Conservation (phyloP, 257 asterid species). For the Solanum appendiculatum region DNA sequence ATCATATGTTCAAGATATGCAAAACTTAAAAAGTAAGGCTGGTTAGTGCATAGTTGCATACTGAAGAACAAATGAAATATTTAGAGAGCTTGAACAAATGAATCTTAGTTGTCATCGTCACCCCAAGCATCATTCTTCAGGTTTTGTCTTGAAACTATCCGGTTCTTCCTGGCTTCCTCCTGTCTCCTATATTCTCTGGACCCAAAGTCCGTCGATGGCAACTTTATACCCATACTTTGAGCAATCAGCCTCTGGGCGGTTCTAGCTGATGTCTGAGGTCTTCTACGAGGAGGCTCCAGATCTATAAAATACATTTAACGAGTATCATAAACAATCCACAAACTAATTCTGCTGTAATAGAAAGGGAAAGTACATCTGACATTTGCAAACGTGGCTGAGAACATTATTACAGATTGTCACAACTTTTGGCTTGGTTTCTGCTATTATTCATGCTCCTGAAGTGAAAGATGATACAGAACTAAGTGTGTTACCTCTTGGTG, state of each 20-base stretch:
- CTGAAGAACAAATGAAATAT: neutral
- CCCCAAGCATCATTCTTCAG: slow-evolving; percentile 97
- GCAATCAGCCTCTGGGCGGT: slow-evolving; percentile 88
- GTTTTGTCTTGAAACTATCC: slow-evolving; percentile 60
- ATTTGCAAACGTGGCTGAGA: neutral
- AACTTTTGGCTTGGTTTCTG: neutral
- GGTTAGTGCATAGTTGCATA: neutral
- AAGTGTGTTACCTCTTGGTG: slow-evolving; percentile 44
- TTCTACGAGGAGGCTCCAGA: slow-evolving; percentile 77
- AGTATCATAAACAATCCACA: neutral
- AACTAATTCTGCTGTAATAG: neutral
- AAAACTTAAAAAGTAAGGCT: neutral
- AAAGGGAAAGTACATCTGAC: neutral
- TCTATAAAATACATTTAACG: slow-evolving; percentile 23
- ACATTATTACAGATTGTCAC: neutral
- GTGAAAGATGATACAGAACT: neutral
- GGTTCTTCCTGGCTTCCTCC: slow-evolving; percentile 60
- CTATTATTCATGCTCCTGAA: neutral
- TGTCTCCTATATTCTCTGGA: slow-evolving; percentile 53
- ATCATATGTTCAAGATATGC: neutral
- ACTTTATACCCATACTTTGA: slow-evolving; percentile 72
- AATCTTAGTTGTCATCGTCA: slow-evolving; percentile 28
- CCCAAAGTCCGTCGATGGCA: slow-evolving; percentile 47
- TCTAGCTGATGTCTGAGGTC: slow-evolving; percentile 93
- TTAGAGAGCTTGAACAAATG: neutral